Percentiles rank a stretch among this genome's conserved stretches.
These are phyloP conservation scores for Cryptosporidium canis DNA, from an alignment of 169 alveolate species.

Conservation along the genomic window DNA sequence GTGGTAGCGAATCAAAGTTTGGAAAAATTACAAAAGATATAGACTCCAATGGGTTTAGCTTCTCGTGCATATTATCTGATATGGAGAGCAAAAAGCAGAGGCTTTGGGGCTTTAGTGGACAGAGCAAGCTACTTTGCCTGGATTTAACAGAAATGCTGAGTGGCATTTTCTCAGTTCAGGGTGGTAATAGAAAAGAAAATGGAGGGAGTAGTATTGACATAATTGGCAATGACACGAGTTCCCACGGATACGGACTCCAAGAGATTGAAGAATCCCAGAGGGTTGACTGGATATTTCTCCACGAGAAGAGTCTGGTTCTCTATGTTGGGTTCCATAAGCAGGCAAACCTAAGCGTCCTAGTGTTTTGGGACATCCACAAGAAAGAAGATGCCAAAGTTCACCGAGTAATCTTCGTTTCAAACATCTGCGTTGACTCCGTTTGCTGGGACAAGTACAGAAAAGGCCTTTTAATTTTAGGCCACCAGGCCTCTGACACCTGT, in stretches of 20 bases:
- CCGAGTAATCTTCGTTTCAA: not conserved
- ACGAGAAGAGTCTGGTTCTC: not conserved
- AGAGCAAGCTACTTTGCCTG: not conserved
- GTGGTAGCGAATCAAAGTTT: not conserved
- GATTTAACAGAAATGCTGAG: conserved; percentile 11
- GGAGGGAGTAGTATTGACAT: not conserved
- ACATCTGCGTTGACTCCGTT: not conserved
- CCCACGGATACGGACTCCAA: not conserved
- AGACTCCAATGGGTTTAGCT: conserved; percentile 4
- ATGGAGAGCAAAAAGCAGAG: not conserved
- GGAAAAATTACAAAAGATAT: conserved; percentile 44
- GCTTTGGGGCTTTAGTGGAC: conserved; percentile 24
- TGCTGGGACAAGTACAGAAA: conserved; percentile 34
- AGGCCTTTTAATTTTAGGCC: conserved; percentile 12
- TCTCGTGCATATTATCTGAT: conserved; percentile 11
- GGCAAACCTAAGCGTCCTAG: not conserved
- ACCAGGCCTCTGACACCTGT: not conserved
- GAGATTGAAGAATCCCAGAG: conserved; percentile 16
- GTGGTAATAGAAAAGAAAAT: not conserved
- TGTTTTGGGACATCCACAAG: conserved; percentile 9
- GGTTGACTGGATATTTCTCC: not conserved
- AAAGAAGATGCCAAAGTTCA: conserved; percentile 18
- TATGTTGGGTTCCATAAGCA: not conserved
- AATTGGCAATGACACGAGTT: not conserved
- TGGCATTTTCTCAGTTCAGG: not conserved